Base-by-base conservation (phyloP, 1,139 yeast species). In the Wickerhamiella infanticola region DNA sequence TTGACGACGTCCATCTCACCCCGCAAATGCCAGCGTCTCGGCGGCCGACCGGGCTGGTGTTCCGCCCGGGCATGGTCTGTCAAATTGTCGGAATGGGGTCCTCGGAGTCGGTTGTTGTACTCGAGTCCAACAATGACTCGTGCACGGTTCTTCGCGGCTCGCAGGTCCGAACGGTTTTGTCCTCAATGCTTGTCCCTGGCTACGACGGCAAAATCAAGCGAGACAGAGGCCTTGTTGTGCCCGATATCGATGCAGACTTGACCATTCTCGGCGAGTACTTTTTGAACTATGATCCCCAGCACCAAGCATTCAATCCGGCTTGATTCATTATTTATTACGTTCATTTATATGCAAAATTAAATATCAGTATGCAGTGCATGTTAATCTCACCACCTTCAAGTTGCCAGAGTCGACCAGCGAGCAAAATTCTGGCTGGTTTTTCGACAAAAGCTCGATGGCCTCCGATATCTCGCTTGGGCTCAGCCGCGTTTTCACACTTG, bases 401-500 rank as follows among this genome's bases (percentile, higher is more conserved):
- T 39, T 42, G 11, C 55, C 56, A 5, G 47, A 47, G 7, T 41
- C 35, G 23, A 48, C 46, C 3, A 55, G 37, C 5, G 44, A 35
- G 40, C 55, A 54, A 31, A 52, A 48, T n/a, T 43, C 41, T 4
- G 56, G 56, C 38, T 45, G 37, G 39, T 39, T 37, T 9, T 31
- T 37, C 3, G 55, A 47, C 8, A 55, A 45, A 11, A 45, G 41
- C 13, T 26, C 35, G 7, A 55, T 31, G 4, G 52, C 55, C 23
- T 45, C 44, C 35, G 39, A 42, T 4, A 50, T 46, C 40, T 55
- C 58, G n/a, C 45, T 24, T 3, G 31, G 13, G 45, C 55, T 49
- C 40, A 55, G 45, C n/a, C 44, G 40, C 31, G 49, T 45, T 9
- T 47, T 45, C 35, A 56, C 47, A 36, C 56, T 52, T 36, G 49